Base-by-base conservation (phyloP, 805 yeast genomes). In the Geotrichum ghanense region DNA sequence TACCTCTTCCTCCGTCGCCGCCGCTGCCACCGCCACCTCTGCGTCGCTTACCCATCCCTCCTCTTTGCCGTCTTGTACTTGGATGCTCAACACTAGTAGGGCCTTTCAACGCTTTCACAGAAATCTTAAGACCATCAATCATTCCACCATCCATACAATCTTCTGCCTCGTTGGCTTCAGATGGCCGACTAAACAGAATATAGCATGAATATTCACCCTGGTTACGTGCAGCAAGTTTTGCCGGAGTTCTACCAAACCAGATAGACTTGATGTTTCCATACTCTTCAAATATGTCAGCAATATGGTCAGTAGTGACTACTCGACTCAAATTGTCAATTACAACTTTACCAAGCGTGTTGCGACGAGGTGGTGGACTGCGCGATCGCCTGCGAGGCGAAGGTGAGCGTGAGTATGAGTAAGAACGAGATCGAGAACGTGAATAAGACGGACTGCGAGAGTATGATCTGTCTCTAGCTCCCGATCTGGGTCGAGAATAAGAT, bases 291-390 rank as follows among this genome's bases (percentile, higher is more conserved):
- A 39, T 39, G 23, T 39, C 42, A 4, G 25, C 12, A n/a, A 39
- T 39, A n/a, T 39, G 42, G 17, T 22, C 42, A 39, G 24, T n/a
- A 5, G 23, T 20, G 24, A 39, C 22, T 12, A 24, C 42, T 21
- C 42, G 42, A 39, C 25, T 39, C 25, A 39, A 22, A 22, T 39
- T 39, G 9, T 39, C 42, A 21, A 39, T 22, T n/a, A 39, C 25
- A n/a, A 39, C 16, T 24, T 21, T 21, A 14, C 25, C 42, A 6
- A 22, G 17, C 7, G 17, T 22, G 23, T 22, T 39, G 10, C 25
- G 22, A 7, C 27, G 27, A 7, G 27, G 37, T 10, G 37, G 37
- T 12, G 37, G 16, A 16, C 37, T n/a, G 4, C 19, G 16, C 16
- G 19, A 4, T 31, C 14, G 5, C 5, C 42, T 9, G 19, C 21